Percentiles rank a stretch among this genome's conserved stretches.
Evolutionary conservation across 2,329 filamentous ascomycete species (phyloP).

Genomic region (Trichoderma pleuroti): DNA sequence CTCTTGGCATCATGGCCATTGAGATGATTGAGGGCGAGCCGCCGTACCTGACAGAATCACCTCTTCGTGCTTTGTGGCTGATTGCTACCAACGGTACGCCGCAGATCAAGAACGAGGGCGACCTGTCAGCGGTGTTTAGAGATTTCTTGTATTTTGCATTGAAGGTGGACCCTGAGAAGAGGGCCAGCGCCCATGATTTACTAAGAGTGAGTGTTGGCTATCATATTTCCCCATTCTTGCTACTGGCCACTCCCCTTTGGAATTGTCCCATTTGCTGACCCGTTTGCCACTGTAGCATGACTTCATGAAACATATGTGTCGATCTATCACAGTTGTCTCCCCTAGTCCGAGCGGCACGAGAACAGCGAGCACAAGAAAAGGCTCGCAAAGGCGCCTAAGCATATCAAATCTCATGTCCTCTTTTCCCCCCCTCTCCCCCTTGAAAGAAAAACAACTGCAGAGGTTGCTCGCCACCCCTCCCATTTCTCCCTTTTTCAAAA

Average conservation of each 20-base stretch:
- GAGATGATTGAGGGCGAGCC: constrained; percentile 99
- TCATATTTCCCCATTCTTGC: background rate
- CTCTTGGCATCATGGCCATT: constrained; percentile 97
- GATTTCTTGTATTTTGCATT: constrained; percentile 92
- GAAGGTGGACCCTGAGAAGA: constrained; percentile 95
- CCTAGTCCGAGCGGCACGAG: constrained; percentile 78
- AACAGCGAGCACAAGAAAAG: constrained; percentile 82
- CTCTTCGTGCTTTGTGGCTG: constrained; percentile 85
- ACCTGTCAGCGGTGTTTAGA: constrained; percentile 74
- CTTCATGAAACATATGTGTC: constrained; percentile 73
- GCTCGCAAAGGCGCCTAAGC: constrained; percentile 54
- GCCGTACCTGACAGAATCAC: constrained; percentile 92
- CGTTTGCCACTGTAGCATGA: constrained; percentile 56
- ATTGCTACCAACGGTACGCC: constrained; percentile 97
- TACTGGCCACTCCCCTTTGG: constrained; percentile 25
- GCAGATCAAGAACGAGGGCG: constrained; percentile 87
- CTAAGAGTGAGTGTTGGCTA: constrained; percentile 65
- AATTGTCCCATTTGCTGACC: constrained; percentile 22
- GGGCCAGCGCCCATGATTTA: constrained; percentile 90
- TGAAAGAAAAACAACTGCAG: background rate
- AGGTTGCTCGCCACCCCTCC: background rate
- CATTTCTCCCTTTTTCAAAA: background rate
- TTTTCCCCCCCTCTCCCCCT: background rate
- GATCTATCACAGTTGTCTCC: constrained; percentile 76
- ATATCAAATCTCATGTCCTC: background rate